Conservation (phyloP, 2,329 filamentous ascomycete species). For the Trichoderma arundinaceum region DNA sequence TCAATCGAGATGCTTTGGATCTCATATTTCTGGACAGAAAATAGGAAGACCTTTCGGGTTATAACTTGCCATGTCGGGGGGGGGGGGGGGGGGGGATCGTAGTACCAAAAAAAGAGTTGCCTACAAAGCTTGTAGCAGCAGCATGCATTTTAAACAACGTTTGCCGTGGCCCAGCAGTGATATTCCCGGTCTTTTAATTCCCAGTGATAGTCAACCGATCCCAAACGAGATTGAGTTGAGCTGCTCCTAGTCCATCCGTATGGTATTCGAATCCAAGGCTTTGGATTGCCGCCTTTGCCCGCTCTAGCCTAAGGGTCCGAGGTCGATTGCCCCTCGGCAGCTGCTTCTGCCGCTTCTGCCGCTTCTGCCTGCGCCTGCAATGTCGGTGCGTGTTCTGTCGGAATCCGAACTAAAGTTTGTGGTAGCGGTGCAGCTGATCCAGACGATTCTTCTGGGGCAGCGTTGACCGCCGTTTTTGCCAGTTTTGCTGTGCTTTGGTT, state of each 20-base stretch:
- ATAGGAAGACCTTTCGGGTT: neutral
- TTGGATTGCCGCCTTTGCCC: neutral
- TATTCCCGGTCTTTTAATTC: neutral
- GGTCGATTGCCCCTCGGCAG: slow-evolving; percentile 46
- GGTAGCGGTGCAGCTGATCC: slow-evolving; percentile 64
- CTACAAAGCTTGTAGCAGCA: neutral
- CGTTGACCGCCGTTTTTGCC: slow-evolving; percentile 60
- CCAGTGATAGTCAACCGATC: neutral
- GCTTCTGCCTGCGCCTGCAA: slow-evolving; percentile 66
- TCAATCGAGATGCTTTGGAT: neutral
- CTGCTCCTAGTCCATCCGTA: neutral
- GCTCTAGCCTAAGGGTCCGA: neutral
- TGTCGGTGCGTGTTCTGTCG: slow-evolving; percentile 75
- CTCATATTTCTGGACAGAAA: neutral
- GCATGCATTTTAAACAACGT: slow-evolving; percentile 3
- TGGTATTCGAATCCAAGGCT: neutral
- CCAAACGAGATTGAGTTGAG: neutral
- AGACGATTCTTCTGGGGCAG: slow-evolving; percentile 44
- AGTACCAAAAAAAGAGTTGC: slow-evolving; percentile 2
- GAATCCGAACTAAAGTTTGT: slow-evolving; percentile 83
- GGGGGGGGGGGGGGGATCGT: too few relatives aligned
- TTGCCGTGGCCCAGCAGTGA: neutral
- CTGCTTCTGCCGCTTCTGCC: slow-evolving; percentile 53
- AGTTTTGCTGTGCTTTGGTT: slow-evolving; percentile 64
- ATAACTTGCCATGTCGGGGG: neutral